These are phyloP conservation scores for Cynara cardunculus DNA, from an alignment of 129 eudicot genomes.

Conservation along the genomic window DNA sequence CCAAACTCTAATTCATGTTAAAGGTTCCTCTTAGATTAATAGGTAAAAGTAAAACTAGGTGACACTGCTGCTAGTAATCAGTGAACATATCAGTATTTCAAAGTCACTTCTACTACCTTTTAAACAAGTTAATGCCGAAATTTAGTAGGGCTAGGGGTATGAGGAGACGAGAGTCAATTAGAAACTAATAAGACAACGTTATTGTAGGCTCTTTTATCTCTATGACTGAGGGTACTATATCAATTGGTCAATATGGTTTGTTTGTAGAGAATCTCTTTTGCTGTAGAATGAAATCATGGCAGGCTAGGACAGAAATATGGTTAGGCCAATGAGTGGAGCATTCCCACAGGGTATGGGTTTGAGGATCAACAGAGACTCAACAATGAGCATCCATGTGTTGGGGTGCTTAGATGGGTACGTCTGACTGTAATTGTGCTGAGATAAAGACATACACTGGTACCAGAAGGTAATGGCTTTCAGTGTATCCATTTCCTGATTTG, in stretches of 20 bases:
- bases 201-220: not conserved
- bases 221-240: not conserved
- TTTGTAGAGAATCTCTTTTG: not conserved
- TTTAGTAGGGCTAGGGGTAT: not conserved
- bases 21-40: not conserved
- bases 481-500: not conserved
- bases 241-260: not conserved
- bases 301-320: not conserved
- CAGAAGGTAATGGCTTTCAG: not conserved
- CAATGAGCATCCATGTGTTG: not conserved
- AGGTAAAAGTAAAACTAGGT: slow-evolving; percentile 5
- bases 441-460: not conserved
- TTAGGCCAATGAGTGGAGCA: not conserved
- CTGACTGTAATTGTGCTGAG: not conserved
- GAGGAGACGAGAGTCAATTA: not conserved
- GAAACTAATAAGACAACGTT: not conserved
- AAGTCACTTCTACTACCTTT: not conserved
- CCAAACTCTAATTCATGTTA: not conserved
- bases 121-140: not conserved
- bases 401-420: not conserved
- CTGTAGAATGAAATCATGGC: not conserved
- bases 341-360: not conserved
- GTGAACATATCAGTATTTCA: not conserved
- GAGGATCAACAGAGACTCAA: not conserved
- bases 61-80: too few relatives aligned